phyloP scores from a whole-genome alignment of 805 yeast species.

The Ogataea populi-albae region DNA sequence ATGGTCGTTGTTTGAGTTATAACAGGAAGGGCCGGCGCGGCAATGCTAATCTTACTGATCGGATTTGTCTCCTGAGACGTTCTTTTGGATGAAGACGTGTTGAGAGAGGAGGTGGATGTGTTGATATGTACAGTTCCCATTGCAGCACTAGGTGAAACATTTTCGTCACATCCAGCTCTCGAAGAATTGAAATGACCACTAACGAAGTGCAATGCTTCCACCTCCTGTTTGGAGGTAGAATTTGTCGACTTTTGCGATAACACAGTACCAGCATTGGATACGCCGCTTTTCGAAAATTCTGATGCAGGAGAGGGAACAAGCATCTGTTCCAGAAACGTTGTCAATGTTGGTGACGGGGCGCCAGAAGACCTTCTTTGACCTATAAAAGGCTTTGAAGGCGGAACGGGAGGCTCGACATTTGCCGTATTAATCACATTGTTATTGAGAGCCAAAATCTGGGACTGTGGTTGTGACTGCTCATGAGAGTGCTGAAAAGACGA shows the following conservation, averaged over 20 bases:
- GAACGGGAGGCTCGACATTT: conserved; percentile 12
- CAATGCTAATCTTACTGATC: conserved; percentile 27
- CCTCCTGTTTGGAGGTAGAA: background rate
- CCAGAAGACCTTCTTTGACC: conserved; percentile 10
- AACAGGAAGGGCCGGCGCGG: conserved; percentile 35
- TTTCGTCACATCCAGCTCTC: conserved; percentile 12
- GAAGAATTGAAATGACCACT: background rate
- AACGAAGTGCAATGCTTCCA: background rate
- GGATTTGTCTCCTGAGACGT: conserved; percentile 27
- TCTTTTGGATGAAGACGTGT: conserved; percentile 21
- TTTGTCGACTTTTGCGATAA: background rate
- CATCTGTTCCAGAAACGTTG: conserved; percentile 21
- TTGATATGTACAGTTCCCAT: conserved; percentile 9
- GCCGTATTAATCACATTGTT: conserved; percentile 22
- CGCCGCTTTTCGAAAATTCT: conserved; percentile 7
- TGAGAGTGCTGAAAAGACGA: background rate
- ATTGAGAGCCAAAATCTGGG: conserved; percentile 16
- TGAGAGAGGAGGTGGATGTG: conserved; percentile 17
- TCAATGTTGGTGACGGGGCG: conserved; percentile 20
- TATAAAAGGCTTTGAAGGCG: conserved; percentile 24
- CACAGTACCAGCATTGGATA: conserved; percentile 6
- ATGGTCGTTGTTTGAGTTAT: conserved; percentile 36
- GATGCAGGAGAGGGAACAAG: conserved; percentile 9
- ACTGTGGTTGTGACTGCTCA: conserved; percentile 1
- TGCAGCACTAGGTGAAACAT: conserved; percentile 9